Conservation (phyloP, 1,284 basidiomycete species). For the Melampsora larici-populina region DNA sequence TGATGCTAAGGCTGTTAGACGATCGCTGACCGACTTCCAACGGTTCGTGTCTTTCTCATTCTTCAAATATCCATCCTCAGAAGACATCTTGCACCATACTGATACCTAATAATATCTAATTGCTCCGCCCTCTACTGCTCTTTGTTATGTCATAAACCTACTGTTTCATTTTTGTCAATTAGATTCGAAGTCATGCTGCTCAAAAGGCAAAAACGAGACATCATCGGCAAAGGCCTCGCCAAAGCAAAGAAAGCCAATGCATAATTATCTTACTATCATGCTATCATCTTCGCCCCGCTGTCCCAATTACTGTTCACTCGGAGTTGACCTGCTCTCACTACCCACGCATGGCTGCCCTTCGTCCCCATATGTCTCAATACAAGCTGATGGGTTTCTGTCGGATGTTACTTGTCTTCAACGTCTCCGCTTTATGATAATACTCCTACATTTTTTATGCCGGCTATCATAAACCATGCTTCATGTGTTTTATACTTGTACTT, state of each 20-base stretch:
- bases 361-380: too few relatives aligned
- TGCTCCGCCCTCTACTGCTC: neutral
- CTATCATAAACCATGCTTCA: too few relatives aligned
- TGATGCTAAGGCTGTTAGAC: slow-evolving; percentile 70
- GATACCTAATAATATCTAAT: neutral
- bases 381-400: too few relatives aligned
- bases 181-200: slow-evolving; percentile 65
- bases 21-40: slow-evolving; percentile 82
- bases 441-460: too few relatives aligned
- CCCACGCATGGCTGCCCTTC: too few relatives aligned
- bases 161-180: slow-evolving; percentile 44
- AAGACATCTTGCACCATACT: neutral
- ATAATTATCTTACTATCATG: slow-evolving; percentile 5
- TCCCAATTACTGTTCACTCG: too few relatives aligned
- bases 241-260: slow-evolving; percentile 56
- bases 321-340: too few relatives aligned
- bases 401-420: too few relatives aligned
- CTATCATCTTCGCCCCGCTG: too few relatives aligned
- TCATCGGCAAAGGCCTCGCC: slow-evolving; percentile 64
- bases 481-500: too few relatives aligned
- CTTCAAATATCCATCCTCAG: neutral
- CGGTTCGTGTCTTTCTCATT: slow-evolving; percentile 56
- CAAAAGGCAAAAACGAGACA: slow-evolving; percentile 71
- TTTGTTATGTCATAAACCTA: too few relatives aligned
- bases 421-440: too few relatives aligned